Evolutionary conservation across 2,329 filamentous ascomycete genomes (phyloP).

Genomic region (Colletotrichum destructivum): DNA sequence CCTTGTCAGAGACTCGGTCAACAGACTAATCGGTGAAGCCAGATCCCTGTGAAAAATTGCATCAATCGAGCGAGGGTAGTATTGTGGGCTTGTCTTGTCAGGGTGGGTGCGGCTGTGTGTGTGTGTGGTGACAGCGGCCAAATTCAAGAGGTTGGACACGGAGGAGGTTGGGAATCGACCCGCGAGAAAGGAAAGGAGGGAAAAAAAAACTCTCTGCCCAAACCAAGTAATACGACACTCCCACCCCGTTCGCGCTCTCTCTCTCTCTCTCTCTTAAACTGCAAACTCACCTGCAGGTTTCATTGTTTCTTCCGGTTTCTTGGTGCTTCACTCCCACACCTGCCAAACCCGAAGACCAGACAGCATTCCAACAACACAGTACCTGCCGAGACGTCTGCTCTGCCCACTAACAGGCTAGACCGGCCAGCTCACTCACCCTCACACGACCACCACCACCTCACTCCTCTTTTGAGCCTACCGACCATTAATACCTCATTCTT

Average conservation of each 20-base stretch:
- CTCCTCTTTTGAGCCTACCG: background rate
- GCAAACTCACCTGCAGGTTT: constrained; percentile 29
- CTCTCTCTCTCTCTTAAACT: constrained; percentile 36
- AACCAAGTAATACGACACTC: constrained; percentile 36
- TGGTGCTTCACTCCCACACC: constrained; percentile 32
- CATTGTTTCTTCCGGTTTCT: constrained; percentile 25
- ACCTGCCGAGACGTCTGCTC: constrained; percentile 33
- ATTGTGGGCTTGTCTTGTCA: constrained; percentile 40
- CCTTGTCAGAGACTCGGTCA: constrained; percentile 18
- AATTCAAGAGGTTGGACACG: constrained; percentile 42
- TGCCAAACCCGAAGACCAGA: constrained; percentile 1
- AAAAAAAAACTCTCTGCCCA: constrained; percentile 34
- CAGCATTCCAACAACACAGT: constrained; percentile 21
- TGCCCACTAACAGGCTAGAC: constrained; percentile 38
- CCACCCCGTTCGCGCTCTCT: constrained; percentile 7
- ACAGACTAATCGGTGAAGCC: constrained; percentile 23
- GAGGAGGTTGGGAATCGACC: constrained; percentile 41
- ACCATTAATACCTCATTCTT: constrained; percentile 36
- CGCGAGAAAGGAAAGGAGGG: constrained; percentile 8
- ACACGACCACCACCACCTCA: constrained; percentile 15
- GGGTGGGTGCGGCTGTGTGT: constrained; percentile 24
- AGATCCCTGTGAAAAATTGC: constrained; percentile 37
- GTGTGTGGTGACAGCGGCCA: constrained; percentile 36
- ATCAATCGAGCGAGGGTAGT: constrained; percentile 36
- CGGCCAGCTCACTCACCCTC: constrained; percentile 31